Conservation (phyloP, 176 grass and related monocot species). For the Triticum aestivum region DNA sequence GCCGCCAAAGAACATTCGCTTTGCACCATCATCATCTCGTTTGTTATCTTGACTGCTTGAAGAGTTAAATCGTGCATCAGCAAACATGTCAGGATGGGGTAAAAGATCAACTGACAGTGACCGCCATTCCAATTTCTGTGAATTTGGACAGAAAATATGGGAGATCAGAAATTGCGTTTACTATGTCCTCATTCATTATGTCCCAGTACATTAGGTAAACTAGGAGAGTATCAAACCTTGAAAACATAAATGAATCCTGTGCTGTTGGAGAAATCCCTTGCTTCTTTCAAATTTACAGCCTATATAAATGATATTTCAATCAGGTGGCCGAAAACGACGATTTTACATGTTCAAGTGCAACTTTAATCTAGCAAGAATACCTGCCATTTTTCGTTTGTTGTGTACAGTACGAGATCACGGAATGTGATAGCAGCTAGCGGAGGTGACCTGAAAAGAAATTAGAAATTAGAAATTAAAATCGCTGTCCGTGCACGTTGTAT, state of each 20-base stretch:
- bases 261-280: slow-evolving; percentile 93
- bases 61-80: slow-evolving; percentile 74
- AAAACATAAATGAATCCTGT: slow-evolving; percentile 98
- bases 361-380: slow-evolving; percentile 47
- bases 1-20: slow-evolving; percentile 93
- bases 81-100: slow-evolving; percentile 99
- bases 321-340: slow-evolving; percentile 4
- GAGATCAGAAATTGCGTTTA: slow-evolving; percentile 21
- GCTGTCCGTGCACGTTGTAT: neutral
- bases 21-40: slow-evolving; percentile 85
- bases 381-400: slow-evolving; percentile 99
- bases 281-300: slow-evolving; percentile 99
- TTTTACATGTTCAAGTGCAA: slow-evolving; percentile 12
- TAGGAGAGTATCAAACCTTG: slow-evolving; percentile 61
- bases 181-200: neutral
- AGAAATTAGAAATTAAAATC: slow-evolving; percentile 15
- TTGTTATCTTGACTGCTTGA: slow-evolving; percentile 57
- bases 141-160: slow-evolving; percentile 38
- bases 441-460: slow-evolving; percentile 72
- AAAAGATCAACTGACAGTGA: slow-evolving; percentile 93
- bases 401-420: slow-evolving; percentile 86
- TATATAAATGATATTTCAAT: slow-evolving; percentile 38
- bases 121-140: slow-evolving; percentile 93
- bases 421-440: slow-evolving; percentile 92
- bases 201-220: slow-evolving; percentile 15